phyloP scores from a whole-genome alignment of 495 filamentous ascomycete genomes.

The Xylaria intraflava region DNA sequence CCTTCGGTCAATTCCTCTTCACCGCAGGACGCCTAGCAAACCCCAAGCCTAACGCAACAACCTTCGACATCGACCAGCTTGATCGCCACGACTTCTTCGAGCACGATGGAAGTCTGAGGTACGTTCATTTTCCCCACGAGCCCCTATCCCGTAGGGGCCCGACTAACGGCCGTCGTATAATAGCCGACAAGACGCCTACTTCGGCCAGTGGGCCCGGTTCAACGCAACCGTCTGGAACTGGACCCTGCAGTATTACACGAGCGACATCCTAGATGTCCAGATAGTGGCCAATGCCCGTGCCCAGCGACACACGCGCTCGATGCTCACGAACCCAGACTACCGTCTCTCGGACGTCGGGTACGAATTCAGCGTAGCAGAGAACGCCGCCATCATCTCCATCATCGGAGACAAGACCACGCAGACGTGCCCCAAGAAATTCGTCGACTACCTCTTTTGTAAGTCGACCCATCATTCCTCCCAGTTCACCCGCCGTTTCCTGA shows the following conservation, averaged over 20 bases:
- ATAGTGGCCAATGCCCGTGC: slow-evolving; percentile 39
- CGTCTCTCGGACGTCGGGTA: slow-evolving; percentile 26
- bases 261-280: slow-evolving; percentile 28
- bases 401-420: slow-evolving; percentile 36
- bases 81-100: slow-evolving; percentile 44
- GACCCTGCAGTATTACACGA: slow-evolving; percentile 38
- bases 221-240: slow-evolving; percentile 43
- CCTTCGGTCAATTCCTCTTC: slow-evolving; percentile 33
- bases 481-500: not conserved
- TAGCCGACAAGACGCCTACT: slow-evolving; percentile 39
- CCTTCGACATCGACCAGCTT: slow-evolving; percentile 43
- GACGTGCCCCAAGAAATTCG: slow-evolving; percentile 30
- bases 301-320: slow-evolving; percentile 39
- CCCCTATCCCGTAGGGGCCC: not conserved
- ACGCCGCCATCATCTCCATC: slow-evolving; percentile 37
- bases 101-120: slow-evolving; percentile 49
- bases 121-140: slow-evolving; percentile 1
- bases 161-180: not conserved
- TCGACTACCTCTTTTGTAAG: slow-evolving; percentile 46
- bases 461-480: not conserved
- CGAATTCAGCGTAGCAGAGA: slow-evolving; percentile 40
- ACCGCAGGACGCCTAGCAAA: slow-evolving; percentile 39
- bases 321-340: slow-evolving; percentile 40
- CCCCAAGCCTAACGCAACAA: slow-evolving; percentile 44
- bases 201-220: slow-evolving; percentile 38